Conservation (phyloP, 192 early-diverging fungal species). For the Umbelopsis sp. region DNA sequence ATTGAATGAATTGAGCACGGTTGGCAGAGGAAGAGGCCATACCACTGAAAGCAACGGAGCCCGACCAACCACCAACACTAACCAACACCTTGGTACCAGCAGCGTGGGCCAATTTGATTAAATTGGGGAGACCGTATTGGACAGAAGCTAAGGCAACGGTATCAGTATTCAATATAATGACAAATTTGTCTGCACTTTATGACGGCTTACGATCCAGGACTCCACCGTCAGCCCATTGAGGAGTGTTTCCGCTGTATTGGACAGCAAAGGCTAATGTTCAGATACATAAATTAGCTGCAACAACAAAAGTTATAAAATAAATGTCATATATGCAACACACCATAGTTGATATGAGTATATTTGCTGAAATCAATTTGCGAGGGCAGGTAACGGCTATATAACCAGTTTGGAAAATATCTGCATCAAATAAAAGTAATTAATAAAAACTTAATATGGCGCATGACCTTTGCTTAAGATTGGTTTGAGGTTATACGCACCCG, state of each 20-base stretch:
- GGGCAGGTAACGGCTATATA: conserved; percentile 21
- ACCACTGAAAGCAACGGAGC: conserved; percentile 29
- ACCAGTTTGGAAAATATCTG: conserved; percentile 33
- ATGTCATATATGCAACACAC: conserved; percentile 12
- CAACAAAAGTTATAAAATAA: neutral
- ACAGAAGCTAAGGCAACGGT: neutral
- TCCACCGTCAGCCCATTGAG: conserved; percentile 29
- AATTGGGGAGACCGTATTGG: conserved; percentile 32
- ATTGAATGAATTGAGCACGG: conserved; percentile 13
- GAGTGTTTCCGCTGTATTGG: conserved; percentile 20
- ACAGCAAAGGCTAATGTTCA: conserved; percentile 20
- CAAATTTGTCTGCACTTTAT: neutral
- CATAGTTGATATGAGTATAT: conserved; percentile 39
- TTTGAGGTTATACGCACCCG: conserved; percentile 7
- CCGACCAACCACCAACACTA: conserved; percentile 69
- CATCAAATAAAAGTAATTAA: neutral
- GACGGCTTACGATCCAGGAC: conserved; percentile 19
- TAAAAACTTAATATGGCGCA: neutral
- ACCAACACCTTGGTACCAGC: conserved; percentile 53
- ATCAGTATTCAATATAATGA: neutral
- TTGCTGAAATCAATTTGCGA: conserved; percentile 25
- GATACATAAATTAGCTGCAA: neutral
- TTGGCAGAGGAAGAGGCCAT: conserved; percentile 8
- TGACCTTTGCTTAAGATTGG: neutral
- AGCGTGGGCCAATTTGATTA: conserved; percentile 46